Base-by-base conservation (phyloP, 2,329 filamentous ascomycete genomes). In the Iodosphaeria phyllophila region DNA sequence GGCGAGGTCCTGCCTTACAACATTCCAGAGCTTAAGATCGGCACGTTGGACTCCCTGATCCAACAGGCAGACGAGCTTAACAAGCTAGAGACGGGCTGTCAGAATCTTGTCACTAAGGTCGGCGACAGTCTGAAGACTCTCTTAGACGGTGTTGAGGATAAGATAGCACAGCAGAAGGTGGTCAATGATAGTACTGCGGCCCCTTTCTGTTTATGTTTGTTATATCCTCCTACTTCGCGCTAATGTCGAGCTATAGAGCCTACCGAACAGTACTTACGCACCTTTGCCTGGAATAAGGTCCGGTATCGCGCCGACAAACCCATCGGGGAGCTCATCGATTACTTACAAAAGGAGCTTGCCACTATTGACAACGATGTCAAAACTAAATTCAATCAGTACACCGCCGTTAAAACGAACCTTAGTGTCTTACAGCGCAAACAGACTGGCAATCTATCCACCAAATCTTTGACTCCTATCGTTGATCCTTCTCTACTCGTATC, bases 331-430 rank as follows among this genome's bases (percentile, higher is more conserved):
- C 61, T 95, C 30, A 75, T 93, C 39, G 77, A 83, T 47, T 74
- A 73, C 20, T 56, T 98, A 30, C 82, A 92, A 46, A 93, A 92
- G 78, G 89, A 95, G 56, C 67, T 92, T 27, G 64, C 73, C 32
- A 89, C 79, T 28, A 82, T 92, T 44, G 89, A 98, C 58, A 92
- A 83, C 48, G 89, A 95, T 47, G 79, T 95, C 52, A 92, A 92
- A 50, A 64, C 68, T 43, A 95, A 95, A 52, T 84, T 86, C 56
- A 79, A 69, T 48, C 84, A 93, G 54, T 93, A 95, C 60, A 93
- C 86, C 54, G 64, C 75, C 32, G 71, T 86, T 44, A 92, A 92
- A 57, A 76, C 78, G 27, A 86, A 74, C 35, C 67, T 93, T 22
- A 71, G 77, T 16, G 59, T 75, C 13, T 59, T 92, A 25, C 75